Evolutionary conservation across 2,329 filamentous ascomycete species (phyloP), one percentile per base, ranked within the genome.

Genomic region (Pezicula radicicola): DNA sequence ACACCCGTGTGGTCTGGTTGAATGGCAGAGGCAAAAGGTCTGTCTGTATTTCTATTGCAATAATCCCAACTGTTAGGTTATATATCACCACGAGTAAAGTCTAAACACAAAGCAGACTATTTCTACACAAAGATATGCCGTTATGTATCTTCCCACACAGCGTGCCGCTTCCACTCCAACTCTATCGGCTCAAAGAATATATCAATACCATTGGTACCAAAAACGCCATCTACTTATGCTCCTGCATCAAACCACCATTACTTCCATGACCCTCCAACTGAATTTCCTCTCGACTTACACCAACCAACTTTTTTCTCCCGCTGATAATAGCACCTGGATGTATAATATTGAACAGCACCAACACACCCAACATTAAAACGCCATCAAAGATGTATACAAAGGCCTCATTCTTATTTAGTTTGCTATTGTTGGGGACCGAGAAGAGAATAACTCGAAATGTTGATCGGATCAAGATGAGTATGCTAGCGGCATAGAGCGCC

Each of bases 371-470:
- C 73, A 76, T 75, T n/a, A 72, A 64, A 9, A 67, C 54, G 0
- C 69, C 65, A 55, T 76, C 73, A 49, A 75, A 73, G 10, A 69
- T 62, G 55, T 74, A 74, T n/a, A 75, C 48, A 21, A 65, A 72
- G 52, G 67, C 67, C 62, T 77, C 75, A 35, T 71, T 65, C 25
- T 58, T 54, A 18, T 75, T 60, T 21, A 76, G 57, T 48, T 68
- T 72, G 1, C 74, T 74, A 13, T 64, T 54, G 36, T 68, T 63
- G 2, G 72, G 73, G 59, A 71, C 64, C 1, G 60, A 51, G 53
- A 72, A 79, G 61, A 78, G 75, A 16, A 72, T 60, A 12, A 76
- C 64, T 18, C 75, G 66, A 45, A 77, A 72, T 3, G 75, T 55
- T n/a, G 63, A 71, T 33, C 75, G 67, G 4, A 76, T 46, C 36